These are phyloP conservation scores for Thalassiosira delicatula DNA, from an alignment of 352 stramenopile species.

Conservation along the genomic window DNA sequence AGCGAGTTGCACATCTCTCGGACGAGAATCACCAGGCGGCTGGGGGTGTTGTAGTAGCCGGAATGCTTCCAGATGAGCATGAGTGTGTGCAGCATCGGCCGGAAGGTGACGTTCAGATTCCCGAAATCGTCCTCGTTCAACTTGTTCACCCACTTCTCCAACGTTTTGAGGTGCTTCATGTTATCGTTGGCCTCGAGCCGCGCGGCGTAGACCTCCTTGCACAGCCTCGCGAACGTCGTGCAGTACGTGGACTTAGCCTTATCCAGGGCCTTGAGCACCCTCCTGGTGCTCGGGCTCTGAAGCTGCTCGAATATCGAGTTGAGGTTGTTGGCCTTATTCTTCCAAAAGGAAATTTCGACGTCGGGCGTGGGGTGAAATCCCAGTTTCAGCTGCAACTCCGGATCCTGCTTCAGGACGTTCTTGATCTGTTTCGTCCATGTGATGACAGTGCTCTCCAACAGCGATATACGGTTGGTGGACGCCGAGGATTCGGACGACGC, in stretches of 20 bases:
- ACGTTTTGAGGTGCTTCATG: constrained; percentile 95
- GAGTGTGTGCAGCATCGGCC: constrained; percentile 98
- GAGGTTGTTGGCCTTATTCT: constrained; percentile 93
- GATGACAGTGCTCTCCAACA: constrained; percentile 97
- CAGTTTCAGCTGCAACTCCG: constrained; percentile 94
- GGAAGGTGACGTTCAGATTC: constrained; percentile 92
- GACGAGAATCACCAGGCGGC: constrained; percentile 95
- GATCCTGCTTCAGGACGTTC: constrained; percentile 97
- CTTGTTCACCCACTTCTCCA: constrained; percentile 96
- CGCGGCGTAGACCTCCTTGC: constrained; percentile 96
- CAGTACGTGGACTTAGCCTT: constrained; percentile 95
- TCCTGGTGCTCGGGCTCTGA: constrained; percentile 91
- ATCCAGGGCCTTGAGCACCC: constrained; percentile 94
- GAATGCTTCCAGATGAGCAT: constrained; percentile 99
- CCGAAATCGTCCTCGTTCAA: constrained; percentile 93
- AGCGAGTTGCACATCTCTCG: constrained; percentile 97
- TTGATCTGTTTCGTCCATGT: constrained; percentile 99
- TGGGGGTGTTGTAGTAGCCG: constrained; percentile 97
- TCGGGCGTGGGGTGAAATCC: constrained; percentile 96
- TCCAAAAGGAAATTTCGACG: constrained; percentile 97
- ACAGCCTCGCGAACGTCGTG: constrained; percentile 93
- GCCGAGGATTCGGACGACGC: too few species aligned
- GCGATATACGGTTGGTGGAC: constrained; percentile 89
- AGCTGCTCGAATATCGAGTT: constrained; percentile 94
- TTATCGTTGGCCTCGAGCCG: constrained; percentile 97